Conservation (phyloP, 1,284 basidiomycete genomes). For the Trichosporon sp. region DNA sequence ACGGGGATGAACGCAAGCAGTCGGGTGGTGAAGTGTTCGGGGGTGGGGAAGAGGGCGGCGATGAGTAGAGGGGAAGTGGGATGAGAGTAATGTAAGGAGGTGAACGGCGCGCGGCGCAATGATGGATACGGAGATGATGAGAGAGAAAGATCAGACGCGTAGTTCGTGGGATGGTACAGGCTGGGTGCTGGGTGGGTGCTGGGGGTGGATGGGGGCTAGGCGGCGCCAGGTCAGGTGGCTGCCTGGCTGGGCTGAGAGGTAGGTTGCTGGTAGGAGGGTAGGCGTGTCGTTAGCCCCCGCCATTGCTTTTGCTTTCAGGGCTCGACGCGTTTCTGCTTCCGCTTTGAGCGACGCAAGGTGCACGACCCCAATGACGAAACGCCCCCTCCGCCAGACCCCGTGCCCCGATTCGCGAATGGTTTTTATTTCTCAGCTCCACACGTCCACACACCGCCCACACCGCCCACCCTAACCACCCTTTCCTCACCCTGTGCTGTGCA, state of each 20-base stretch:
- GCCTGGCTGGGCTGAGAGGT: not conserved
- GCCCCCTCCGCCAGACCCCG: not conserved
- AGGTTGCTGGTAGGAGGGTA: not conserved
- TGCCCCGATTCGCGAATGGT: conserved; percentile 17
- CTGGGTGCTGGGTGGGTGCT: not conserved
- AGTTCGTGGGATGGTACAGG: conserved; percentile 13
- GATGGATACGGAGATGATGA: conserved; percentile 18
- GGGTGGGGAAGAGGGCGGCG: not conserved
- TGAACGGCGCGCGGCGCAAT: not conserved
- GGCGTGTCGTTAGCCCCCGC: not conserved
- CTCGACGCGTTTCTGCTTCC: conserved; percentile 18
- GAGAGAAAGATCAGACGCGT: conserved; percentile 19
- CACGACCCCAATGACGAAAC: conserved; percentile 18
- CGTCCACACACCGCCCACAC: not conserved
- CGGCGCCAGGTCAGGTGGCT: not conserved
- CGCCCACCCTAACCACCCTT: not conserved
- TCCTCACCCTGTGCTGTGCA: too few species aligned
- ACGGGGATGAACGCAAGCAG: not conserved
- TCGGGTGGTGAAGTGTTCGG: not conserved
- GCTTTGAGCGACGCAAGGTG: not conserved
- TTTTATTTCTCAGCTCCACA: conserved; percentile 16
- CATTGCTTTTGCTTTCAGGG: conserved; percentile 13
- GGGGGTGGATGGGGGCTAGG: not conserved
- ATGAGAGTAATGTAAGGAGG: not conserved
- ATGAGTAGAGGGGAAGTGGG: not conserved